Conservation (phyloP, 108 stramenopile species). For the Chaetoceros muelleri region DNA sequence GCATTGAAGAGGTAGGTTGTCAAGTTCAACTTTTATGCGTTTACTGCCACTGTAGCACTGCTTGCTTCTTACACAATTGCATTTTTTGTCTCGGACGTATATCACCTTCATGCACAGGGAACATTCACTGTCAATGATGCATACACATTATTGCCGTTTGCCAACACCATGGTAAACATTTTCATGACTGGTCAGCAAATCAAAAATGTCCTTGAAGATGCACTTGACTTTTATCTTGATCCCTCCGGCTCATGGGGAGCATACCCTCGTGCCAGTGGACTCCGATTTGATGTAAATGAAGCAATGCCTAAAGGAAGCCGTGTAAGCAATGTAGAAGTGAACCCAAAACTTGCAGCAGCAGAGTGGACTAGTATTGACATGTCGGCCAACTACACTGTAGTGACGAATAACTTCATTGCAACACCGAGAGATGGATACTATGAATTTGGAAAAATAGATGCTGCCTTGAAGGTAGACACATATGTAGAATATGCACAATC, state of each 20-base stretch:
- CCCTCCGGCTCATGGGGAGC: constrained; percentile 11
- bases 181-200: constrained; percentile 29
- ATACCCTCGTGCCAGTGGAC: constrained; percentile 44
- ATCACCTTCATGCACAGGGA: background rate
- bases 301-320: constrained; percentile 9
- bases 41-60: background rate
- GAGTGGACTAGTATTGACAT: constrained; percentile 30
- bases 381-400: constrained; percentile 30
- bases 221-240: constrained; percentile 15
- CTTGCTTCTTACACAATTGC: no score
- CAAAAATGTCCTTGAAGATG: constrained; percentile 26
- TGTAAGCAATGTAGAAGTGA: constrained; percentile 26
- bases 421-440: constrained; percentile 27
- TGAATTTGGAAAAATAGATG: constrained; percentile 21
- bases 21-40: background rate
- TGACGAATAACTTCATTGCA: constrained; percentile 33
- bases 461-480: constrained; percentile 15
- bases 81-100: no score
- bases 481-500: constrained; percentile 20
- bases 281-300: constrained; percentile 37
- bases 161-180: constrained; percentile 21
- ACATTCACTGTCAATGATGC: constrained; percentile 12
- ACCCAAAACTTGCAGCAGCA: constrained; percentile 16
- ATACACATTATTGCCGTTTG: constrained; percentile 22
- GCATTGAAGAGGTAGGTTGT: constrained; percentile 10